Conservation (phyloP, 257 asterid genomes). For the Asclepias syriaca region DNA sequence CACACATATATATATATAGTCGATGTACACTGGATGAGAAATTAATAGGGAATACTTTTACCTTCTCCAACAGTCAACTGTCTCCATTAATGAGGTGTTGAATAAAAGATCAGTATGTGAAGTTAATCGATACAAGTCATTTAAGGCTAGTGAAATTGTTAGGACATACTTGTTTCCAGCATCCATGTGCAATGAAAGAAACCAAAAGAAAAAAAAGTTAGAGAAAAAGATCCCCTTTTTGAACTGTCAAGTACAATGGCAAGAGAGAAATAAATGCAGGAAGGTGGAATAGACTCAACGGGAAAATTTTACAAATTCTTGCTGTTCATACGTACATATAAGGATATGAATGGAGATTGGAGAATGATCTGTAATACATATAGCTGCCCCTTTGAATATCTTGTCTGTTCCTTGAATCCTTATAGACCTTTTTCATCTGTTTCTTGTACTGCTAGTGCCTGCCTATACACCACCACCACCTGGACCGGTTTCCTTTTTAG, state of each 20-base stretch:
- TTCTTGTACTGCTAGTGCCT: not conserved
- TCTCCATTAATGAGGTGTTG: slow-evolving; percentile 25
- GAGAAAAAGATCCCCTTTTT: not conserved
- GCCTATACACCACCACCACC: too few relatives aligned
- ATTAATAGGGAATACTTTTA: slow-evolving; percentile 2
- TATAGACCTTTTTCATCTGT: not conserved
- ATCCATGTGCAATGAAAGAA: slow-evolving; percentile 9
- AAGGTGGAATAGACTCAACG: not conserved
- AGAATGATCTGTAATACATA: not conserved
- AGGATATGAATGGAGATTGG: not conserved
- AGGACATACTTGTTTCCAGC: not conserved
- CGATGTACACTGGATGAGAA: too few relatives aligned
- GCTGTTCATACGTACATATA: not conserved
- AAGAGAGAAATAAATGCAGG: not conserved
- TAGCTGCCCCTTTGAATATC: not conserved
- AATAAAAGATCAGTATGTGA: not conserved
- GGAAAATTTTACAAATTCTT: not conserved
- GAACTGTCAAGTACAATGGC: not conserved
- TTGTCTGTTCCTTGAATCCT: not conserved
- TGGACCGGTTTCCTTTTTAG: too few relatives aligned
- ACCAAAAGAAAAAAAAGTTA: not conserved
- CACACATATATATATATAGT: not conserved
- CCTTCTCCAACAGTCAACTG: slow-evolving; percentile 36
- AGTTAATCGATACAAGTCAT: slow-evolving; percentile 16
- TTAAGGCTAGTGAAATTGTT: slow-evolving; percentile 18